Base-by-base conservation (phyloP, 768 basidiomycete genomes). In the Clitopilus passeckerianus region DNA sequence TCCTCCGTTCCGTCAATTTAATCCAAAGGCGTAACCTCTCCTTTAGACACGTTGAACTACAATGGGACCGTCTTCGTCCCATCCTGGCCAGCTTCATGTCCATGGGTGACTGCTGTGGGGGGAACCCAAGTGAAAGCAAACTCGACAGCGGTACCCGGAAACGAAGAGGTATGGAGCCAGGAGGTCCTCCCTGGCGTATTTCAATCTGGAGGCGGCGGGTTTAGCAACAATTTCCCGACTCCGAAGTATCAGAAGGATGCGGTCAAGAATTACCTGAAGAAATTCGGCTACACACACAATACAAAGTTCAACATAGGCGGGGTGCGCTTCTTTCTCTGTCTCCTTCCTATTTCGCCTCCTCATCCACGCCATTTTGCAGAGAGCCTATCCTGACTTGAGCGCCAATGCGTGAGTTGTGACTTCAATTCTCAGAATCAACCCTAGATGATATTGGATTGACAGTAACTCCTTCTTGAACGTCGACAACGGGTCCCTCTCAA, bases 31-130 rank as follows among this genome's bases (percentile, higher is more conserved):
- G 9, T 52, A 10, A n/a, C 6, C 18, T 22, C 22, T 24, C n/a
- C 22, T 35, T 15, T 15, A 75, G 75, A 72, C n/a, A 71, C 70
- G 15, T 65, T 71, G 64, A 77, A 72, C 34, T 66, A 61, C 0
- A 65, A 67, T 15, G 69, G 59, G 61, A 78, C 71, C 59, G 66
- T 61, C 20, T 83, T 83, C 67, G 77, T 75, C 59, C 80, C 82
- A 0, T 64, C 68, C 6, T 83, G 78, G 74, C 82, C 79, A 9
- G 71, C 62, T 6, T 67, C 74, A 0, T 80, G 79, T 61, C 79
- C 79, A 6, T 80, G 70, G 68, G 67, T 79, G 9, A 80, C 80
- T 1, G 68, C 74, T 2, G 75, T 82, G 14, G 80, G 80, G 10
- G 80, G 76, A 24, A 80, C 80, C 1, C 77, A 76, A 61, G 65